Percentiles rank a stretch among this genome's conserved stretches.
Evolutionary conservation across 73 alveolate genomes (phyloP).

Genomic region (Symbiodinium pilosum): DNA sequence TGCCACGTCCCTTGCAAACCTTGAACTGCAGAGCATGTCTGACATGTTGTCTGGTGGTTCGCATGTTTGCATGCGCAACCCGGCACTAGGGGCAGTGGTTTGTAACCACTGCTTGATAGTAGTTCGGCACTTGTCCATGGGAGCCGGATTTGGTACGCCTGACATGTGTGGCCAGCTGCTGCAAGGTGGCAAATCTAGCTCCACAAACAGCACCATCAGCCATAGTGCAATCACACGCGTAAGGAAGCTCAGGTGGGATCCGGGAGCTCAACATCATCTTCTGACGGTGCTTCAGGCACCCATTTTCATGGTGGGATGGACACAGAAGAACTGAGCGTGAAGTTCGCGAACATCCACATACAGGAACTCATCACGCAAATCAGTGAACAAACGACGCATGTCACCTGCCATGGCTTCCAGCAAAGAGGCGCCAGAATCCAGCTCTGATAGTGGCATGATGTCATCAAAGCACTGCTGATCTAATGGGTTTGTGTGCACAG

Average conservation of each 20-base stretch:
- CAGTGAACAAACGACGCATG: not conserved
- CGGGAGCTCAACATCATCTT: not conserved
- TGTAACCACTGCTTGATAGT: not conserved
- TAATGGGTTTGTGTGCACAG: not conserved
- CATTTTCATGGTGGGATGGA: not conserved
- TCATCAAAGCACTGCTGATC: not conserved
- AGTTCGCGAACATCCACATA: not conserved
- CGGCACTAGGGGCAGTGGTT: constrained; percentile 18
- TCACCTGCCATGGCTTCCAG: too few relatives aligned
- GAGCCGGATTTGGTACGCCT: not conserved
- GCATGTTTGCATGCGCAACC: not conserved
- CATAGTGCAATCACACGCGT: not conserved
- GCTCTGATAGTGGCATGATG: not conserved
- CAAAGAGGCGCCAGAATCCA: not conserved
- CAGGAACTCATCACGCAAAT: not conserved
- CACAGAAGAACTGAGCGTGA: not conserved
- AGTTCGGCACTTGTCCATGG: not conserved
- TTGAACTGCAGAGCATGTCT: not conserved
- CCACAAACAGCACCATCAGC: constrained; percentile 10
- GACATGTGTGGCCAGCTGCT: not conserved
- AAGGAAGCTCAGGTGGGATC: not conserved
- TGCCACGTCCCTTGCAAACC: not conserved
- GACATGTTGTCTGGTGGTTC: not conserved
- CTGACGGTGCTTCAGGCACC: not conserved
- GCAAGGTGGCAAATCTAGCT: not conserved